phyloP scores from a whole-genome alignment of 2,329 filamentous ascomycete genomes.

The Albophoma yamanashiensis region DNA sequence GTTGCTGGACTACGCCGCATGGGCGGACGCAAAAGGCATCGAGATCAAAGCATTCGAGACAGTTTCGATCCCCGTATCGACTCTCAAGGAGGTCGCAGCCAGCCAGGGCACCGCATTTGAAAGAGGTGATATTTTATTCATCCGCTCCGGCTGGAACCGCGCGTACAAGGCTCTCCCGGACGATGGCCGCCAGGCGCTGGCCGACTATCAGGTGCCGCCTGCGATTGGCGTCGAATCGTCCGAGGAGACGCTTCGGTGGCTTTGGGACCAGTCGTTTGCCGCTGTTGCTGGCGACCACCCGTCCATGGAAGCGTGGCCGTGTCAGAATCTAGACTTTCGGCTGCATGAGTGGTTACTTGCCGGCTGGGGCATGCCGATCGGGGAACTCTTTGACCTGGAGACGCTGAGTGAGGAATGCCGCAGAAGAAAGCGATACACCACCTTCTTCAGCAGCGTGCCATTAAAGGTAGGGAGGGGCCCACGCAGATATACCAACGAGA shows the following conservation, averaged over 20 bases:
- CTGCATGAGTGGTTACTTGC: conserved; percentile 35
- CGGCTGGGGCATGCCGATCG: conserved; percentile 41
- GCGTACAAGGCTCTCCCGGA: conserved; percentile 26
- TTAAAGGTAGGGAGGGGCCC: conserved; percentile 13
- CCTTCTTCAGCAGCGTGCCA: conserved; percentile 28
- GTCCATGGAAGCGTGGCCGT: conserved; percentile 37
- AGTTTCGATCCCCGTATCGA: conserved; percentile 28
- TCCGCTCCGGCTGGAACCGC: conserved; percentile 40
- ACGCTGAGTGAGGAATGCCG: conserved; percentile 21
- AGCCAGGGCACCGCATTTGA: conserved; percentile 30
- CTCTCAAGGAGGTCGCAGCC: conserved; percentile 31
- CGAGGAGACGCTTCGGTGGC: conserved; percentile 39
- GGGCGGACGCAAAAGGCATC: conserved; percentile 25
- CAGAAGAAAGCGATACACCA: conserved; percentile 22
- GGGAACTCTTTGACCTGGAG: conserved; percentile 37
- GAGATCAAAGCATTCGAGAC: conserved; percentile 27
- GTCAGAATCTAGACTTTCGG: conserved; percentile 17
- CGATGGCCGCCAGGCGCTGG: conserved; percentile 24
- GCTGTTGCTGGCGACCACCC: conserved; percentile 47
- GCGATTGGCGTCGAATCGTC: conserved; percentile 34
- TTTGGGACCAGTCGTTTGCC: conserved; percentile 44
- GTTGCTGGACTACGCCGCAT: conserved; percentile 40
- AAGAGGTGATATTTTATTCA: conserved; percentile 44
- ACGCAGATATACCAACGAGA: not conserved
- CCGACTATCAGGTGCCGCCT: conserved; percentile 16